A percentile compares a stretch with the other conserved stretches of the same genome.
phyloP scores from a whole-genome alignment of 495 filamentous ascomycete genomes.

The Tetracladium setigerum region DNA sequence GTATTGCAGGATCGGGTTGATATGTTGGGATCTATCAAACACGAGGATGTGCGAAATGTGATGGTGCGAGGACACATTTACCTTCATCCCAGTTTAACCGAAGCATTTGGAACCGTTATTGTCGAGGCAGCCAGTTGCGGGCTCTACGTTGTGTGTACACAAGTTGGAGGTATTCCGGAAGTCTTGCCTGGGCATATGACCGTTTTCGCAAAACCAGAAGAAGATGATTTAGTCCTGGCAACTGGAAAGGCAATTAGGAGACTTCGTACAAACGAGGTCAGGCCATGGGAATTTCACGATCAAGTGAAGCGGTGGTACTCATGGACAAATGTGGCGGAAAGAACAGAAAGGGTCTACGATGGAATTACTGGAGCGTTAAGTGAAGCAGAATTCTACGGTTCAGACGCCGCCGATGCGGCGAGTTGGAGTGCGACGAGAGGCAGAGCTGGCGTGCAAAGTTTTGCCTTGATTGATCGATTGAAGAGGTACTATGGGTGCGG shows the following conservation, averaged over 20 bases:
- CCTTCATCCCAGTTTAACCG: conserved; percentile 87
- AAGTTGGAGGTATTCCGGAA: conserved; percentile 93
- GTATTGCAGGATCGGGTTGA: conserved; percentile 93
- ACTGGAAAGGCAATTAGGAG: conserved; percentile 75
- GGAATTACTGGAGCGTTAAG: conserved; percentile 78
- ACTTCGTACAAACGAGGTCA: conserved; percentile 73
- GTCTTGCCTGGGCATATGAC: conserved; percentile 93
- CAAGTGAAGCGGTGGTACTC: conserved; percentile 97
- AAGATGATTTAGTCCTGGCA: conserved; percentile 79
- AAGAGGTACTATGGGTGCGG: conserved; percentile 99
- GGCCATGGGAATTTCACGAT: conserved; percentile 91
- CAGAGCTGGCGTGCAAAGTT: conserved; percentile 66
- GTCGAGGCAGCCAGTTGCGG: conserved; percentile 95
- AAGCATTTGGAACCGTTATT: conserved; percentile 95
- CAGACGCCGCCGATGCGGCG: conserved; percentile 48
- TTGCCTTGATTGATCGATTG: conserved; percentile 85
- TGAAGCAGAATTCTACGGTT: conserved; percentile 82
- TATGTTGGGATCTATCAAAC: conserved; percentile 82
- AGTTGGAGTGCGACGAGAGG: conserved; percentile 63
- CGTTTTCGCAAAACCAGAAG: conserved; percentile 84
- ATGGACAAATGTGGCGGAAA: conserved; percentile 88
- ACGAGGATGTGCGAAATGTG: conserved; percentile 96
- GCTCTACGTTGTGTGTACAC: conserved; percentile 91
- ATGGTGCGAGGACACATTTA: conserved; percentile 98
- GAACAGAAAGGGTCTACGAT: conserved; percentile 91